Evolutionary conservation across 805 yeast genomes (phyloP).

Genomic region (Ogataea methylovora): DNA sequence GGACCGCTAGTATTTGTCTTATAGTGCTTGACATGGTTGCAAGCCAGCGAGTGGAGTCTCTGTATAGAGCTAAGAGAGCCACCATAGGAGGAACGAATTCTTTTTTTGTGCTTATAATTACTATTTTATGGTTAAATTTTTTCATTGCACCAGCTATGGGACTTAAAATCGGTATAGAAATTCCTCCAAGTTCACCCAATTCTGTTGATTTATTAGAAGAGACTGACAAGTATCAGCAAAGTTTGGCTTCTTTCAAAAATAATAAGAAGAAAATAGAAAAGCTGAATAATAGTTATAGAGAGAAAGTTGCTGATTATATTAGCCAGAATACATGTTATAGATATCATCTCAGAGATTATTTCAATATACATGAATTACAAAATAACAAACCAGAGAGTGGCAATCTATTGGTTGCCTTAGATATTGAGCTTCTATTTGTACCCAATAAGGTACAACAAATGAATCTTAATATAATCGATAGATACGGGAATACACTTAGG

Average conservation of each 20-base stretch:
- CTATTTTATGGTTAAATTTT: too few relatives aligned
- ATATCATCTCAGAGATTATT: constrained; percentile 9
- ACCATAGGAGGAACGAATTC: too few relatives aligned
- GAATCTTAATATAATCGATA: constrained; percentile 21
- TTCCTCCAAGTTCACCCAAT: constrained; percentile 6
- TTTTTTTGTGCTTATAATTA: too few relatives aligned
- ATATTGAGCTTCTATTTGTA: constrained; percentile 10
- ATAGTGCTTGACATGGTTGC: too few relatives aligned
- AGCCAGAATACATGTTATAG: constrained; percentile 11
- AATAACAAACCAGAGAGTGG: neutral
- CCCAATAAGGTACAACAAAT: constrained; percentile 15
- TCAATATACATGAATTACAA: constrained; percentile 3
- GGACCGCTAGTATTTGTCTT: too few relatives aligned
- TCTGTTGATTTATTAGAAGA: constrained; percentile 7
- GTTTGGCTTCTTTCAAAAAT: constrained; percentile 1
- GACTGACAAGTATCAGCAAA: constrained; percentile 7
- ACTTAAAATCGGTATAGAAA: constrained; percentile 21
- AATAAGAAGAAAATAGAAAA: constrained; percentile 4
- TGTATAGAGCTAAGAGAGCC: too few relatives aligned
- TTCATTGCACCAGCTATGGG: too few relatives aligned
- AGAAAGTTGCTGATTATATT: constrained; percentile 5
- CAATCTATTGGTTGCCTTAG: constrained; percentile 14
- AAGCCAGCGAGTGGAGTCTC: too few relatives aligned
- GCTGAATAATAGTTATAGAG: constrained; percentile 5
- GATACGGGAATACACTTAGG: constrained; percentile 19